Percentiles rank a stretch among this genome's conserved stretches.
phyloP scores from a whole-genome alignment of 441 rosid genomes.

The Eruca vesicaria region DNA sequence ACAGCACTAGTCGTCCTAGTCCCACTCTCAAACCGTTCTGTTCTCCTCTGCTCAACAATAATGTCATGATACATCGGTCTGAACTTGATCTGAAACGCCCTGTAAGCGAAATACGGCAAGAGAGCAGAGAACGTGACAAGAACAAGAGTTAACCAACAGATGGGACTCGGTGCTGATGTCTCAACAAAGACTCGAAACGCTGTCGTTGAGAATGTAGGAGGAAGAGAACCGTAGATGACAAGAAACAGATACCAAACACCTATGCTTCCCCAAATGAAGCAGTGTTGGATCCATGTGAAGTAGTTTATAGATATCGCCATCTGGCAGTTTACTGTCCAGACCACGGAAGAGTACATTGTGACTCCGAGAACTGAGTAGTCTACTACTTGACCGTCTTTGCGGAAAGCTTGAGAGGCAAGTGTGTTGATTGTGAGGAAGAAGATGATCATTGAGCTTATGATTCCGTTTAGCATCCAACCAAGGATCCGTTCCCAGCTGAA shows the following conservation, averaged over 20 bases:
- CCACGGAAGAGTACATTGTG: conserved; percentile 75
- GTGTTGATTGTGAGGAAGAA: conserved; percentile 64
- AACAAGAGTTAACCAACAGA: conserved; percentile 63
- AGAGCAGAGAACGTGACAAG: conserved; percentile 63
- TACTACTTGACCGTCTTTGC: conserved; percentile 60
- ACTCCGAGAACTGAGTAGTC: conserved; percentile 74
- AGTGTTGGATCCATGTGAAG: conserved; percentile 96
- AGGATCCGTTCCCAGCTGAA: conserved; percentile 80
- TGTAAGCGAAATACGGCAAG: conserved; percentile 66
- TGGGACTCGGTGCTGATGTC: conserved; percentile 65
- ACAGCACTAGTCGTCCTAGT: conserved; percentile 23
- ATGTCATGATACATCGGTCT: conserved; percentile 80
- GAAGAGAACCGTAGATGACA: conserved; percentile 58
- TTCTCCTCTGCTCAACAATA: conserved; percentile 43
- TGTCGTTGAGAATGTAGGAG: conserved; percentile 62
- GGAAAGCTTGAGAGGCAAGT: conserved; percentile 57
- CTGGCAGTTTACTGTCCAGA: conserved; percentile 86
- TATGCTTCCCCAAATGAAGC: conserved; percentile 92
- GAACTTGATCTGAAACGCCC: conserved; percentile 75
- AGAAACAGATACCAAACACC: conserved; percentile 77
- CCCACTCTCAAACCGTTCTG: conserved; percentile 22
- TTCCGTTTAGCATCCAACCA: conserved; percentile 86
- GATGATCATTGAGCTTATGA: conserved; percentile 68
- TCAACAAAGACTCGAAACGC: conserved; percentile 71
- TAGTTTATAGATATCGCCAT: conserved; percentile 85